These are phyloP conservation scores for Eimeria tenella DNA, from an alignment of 169 alveolate genomes.

Conservation along the genomic window DNA sequence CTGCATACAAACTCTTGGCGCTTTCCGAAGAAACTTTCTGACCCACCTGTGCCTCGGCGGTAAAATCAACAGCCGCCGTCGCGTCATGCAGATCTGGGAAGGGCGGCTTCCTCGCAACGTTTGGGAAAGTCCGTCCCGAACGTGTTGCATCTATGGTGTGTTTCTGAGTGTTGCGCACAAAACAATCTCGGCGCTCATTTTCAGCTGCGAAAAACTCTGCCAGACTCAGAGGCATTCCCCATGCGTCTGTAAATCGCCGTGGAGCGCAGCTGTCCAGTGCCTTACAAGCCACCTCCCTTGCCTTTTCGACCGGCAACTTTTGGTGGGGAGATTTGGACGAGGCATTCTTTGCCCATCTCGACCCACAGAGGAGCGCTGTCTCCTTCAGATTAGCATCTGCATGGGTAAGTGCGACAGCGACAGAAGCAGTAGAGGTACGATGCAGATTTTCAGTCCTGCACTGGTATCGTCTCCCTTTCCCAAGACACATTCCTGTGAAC, in stretches of 20 bases:
- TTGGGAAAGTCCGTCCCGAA: neutral
- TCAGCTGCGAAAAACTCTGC: conserved; percentile 59
- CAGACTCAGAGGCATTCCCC: conserved; percentile 73
- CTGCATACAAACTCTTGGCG: neutral
- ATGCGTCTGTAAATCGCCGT: conserved; percentile 63
- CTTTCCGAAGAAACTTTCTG: neutral
- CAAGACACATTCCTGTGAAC: conserved; percentile 31
- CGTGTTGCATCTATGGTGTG: neutral
- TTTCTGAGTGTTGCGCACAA: neutral
- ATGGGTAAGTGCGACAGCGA: neutral
- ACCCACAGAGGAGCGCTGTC: neutral
- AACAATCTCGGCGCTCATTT: conserved; percentile 62
- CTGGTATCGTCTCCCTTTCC: neutral
- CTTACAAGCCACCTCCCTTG: neutral
- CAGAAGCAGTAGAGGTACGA: neutral
- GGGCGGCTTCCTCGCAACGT: neutral
- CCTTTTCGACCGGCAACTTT: conserved; percentile 15
- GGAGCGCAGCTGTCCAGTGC: conserved; percentile 30
- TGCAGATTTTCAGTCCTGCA: neutral
- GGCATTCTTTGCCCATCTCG: neutral
- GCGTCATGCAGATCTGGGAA: neutral
- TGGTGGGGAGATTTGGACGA: conserved; percentile 4
- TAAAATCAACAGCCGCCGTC: neutral
- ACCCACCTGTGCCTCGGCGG: neutral
- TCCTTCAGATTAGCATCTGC: neutral